A percentile compares a stretch with the other conserved stretches of the same genome.
phyloP scores from a whole-genome alignment of 2,329 filamentous ascomycete species.

The Fusarium sp. region DNA sequence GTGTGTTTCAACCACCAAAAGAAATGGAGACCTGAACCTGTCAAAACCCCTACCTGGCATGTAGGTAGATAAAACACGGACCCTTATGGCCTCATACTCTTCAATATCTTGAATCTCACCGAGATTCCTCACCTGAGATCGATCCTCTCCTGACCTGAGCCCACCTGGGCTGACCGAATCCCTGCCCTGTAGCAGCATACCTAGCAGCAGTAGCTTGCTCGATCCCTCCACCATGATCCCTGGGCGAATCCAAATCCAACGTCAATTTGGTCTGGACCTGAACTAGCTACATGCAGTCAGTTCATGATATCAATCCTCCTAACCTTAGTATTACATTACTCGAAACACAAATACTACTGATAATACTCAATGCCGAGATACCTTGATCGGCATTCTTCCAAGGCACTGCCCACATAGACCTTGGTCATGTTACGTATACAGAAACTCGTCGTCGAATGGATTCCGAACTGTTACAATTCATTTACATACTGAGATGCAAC shows the following conservation, averaged over 20 bases:
- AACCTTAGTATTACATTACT: not conserved
- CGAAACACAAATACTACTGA: not conserved
- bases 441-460: constrained; percentile 17
- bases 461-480: constrained; percentile 10
- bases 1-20: constrained; percentile 1
- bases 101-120: constrained; percentile 36
- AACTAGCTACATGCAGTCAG: constrained; percentile 10
- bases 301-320: constrained; percentile 29
- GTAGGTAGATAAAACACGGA: not conserved
- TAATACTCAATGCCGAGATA: not conserved
- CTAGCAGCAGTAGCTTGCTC: not conserved
- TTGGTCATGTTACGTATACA: constrained; percentile 23
- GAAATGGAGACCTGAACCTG: constrained; percentile 9
- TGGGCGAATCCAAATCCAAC: constrained; percentile 30
- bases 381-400: constrained; percentile 15
- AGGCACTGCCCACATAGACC: constrained; percentile 6
- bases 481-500: constrained; percentile 23
- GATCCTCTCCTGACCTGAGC: constrained; percentile 32
- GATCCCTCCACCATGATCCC: constrained; percentile 35
- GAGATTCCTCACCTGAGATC: constrained; percentile 43
- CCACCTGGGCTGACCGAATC: constrained; percentile 38
- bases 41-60: constrained; percentile 5
- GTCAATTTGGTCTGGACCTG: constrained; percentile 19
- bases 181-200: constrained; percentile 15
- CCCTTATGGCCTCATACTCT: constrained; percentile 37